Evolutionary conservation across 495 filamentous ascomycete genomes (phyloP), one percentile per base, ranked within the genome.

Genomic region (Cladorrhinum samala): DNA sequence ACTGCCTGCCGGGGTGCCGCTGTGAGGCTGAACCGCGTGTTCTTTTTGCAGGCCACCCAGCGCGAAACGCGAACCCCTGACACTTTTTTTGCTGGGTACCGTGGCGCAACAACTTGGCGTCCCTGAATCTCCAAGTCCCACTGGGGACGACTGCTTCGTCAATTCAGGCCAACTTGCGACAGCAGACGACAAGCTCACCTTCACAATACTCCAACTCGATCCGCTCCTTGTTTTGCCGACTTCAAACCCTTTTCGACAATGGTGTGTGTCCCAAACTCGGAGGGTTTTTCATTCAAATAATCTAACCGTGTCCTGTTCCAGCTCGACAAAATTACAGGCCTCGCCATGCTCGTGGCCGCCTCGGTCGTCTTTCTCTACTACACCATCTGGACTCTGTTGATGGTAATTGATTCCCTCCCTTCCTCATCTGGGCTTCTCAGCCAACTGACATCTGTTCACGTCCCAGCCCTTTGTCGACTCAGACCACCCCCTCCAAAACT

Each of bases 281-380:
- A n/a, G n/a, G n/a, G n/a, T n/a, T 39, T 39, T 23, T 13, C 20
- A 27, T 45, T 20, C 18, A 40, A 21, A 8, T 7, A 43, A 54
- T 41, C 63, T 65, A 61, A 64, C 52, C 30, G n/a, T 33, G 18
- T 24, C 7, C 8, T 40, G 14, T 38, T 52, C 48, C 39, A 98
- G 93, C 87, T 96, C 73, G 93, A 95, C 77, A 89, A 87, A 82
- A 80, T 96, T 64, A 86, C 95, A 59, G 93, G 94, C 74, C 83
- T 94, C 78, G 87, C 84, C 77, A 99, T 99, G 93, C 88, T 99
- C 72, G 83, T 95, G 77, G 83, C 85, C 77, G 91, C 93, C 67
- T 86, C 91, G 58, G 83, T 86, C 69, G 89, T 99, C 73, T 99
- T 99, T 72, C 83, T 95, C 56, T 99, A 99, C 80, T 99, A 99